Base-by-base conservation (phyloP, 164 flowering plant species). In the Stephania yunnanensis region DNA sequence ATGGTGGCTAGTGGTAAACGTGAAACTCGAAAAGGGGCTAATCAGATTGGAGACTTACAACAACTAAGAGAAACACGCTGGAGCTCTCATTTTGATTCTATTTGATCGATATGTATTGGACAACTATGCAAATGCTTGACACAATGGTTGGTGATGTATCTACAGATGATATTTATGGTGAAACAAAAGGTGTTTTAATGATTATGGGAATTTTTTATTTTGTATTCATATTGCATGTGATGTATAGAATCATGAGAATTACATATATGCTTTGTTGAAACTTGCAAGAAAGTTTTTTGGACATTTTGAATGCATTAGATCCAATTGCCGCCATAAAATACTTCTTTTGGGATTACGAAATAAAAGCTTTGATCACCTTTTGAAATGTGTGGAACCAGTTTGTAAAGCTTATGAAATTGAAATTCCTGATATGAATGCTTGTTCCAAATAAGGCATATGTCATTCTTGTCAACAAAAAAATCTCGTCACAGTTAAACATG, bases 381-480 rank as follows among this genome's bases (percentile, higher is more conserved):
- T 68, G 29, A 45, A 68, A 2, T 29, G 5, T 20, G 73, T 46
- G n/a, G 25, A 48, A 7, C 2, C 50, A 71, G 46, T 71, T 71
- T 46, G 58, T 0, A 25, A 0, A 25, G 25, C 25, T 25, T 25
- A 25, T 25, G 25, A 25, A 25, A 25, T 25, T 25, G 25, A 25
- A 0, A 25, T 25, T 25, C 25, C 25, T 0, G 25, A 25, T 7
- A 50, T 20, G 10, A 12, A 15, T 2, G 53, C 31, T 48, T 36
- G 15, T 71, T 71, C 48, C 17, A 17, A 19, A 36, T 13, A 15
- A 20, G 61, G 74, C 29, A 53, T 19, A 6, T 2, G 44, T 53
- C 11, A 2, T 71, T 48, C 45, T 71, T 71, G 74, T 25, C 74
- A 71, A n/a, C 74, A 53, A 22, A 30, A 52, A n/a, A 12, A 17